Evolutionary conservation across 1,284 basidiomycete genomes (phyloP), one percentile per base, ranked within the genome.

Genomic region (Fomes fomentarius): DNA sequence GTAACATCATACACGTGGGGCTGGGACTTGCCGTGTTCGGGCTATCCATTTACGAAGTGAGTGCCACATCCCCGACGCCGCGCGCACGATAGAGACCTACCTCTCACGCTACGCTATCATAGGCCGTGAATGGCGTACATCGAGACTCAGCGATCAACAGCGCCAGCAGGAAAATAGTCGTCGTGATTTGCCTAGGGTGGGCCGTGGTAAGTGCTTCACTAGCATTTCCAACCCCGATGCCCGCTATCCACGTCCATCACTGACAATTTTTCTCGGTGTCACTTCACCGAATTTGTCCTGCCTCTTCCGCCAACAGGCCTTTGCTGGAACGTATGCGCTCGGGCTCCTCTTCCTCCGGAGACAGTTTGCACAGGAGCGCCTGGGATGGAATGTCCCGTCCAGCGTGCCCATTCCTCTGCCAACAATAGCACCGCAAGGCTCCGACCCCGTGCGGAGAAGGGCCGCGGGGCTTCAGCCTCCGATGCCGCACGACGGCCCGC

Each of bases 1-100:
- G 74, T 6, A 83, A 84, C 61, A 70, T 83, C 47, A 47, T 77
- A 3, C 83, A 85, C 61, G 76, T 77, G 25, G 59, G 67, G 8
- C 61, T 80, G 1, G 83, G 83, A 0, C 61, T 83, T n/a, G 56
- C 64, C 2, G 71, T 79, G 47, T 71, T 84, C 49, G 66, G 59
- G 1, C 63, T 79, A 11, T 73, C 81, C 0, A 79, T 83, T 62
- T 73, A 74, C 59, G 78, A 82, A 71, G 81, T 80, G 56, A 42
- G 65, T 49, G n/a, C 39, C 44, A 42, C 12, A 12, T 12, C n/a
- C n/a, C n/a, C n/a, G n/a, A n/a, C n/a, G n/a, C n/a, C n/a, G n/a
- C n/a, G n/a, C n/a, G n/a, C n/a, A n/a, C n/a, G n/a, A n/a, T n/a
- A n/a, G n/a, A n/a, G n/a, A 50, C 34, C 12, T 34, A 22, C 21